Evolutionary conservation across 2,329 filamentous ascomycete species (phyloP).

Genomic region (Salinomyces thailandicus): DNA sequence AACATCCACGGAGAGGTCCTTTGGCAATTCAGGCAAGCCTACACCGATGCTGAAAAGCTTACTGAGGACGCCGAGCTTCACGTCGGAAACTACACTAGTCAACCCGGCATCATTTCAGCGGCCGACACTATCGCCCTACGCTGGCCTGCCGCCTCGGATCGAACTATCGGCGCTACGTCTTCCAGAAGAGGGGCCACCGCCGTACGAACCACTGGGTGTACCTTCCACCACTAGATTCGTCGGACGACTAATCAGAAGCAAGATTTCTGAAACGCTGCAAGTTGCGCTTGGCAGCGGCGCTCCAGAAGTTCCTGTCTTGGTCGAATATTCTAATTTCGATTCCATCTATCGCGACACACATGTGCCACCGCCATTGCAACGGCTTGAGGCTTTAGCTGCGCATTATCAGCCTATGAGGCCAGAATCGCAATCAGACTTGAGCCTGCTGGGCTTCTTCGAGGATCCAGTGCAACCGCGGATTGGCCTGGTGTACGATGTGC

Average conservation of each 20-base stretch:
- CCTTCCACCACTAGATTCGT: slow-evolving; percentile 36
- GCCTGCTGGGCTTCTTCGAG: slow-evolving; percentile 61
- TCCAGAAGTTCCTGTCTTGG: slow-evolving; percentile 45
- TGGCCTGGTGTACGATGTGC: slow-evolving; percentile 65
- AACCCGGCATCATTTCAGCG: slow-evolving; percentile 24
- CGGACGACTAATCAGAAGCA: slow-evolving; percentile 28
- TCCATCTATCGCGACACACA: slow-evolving; percentile 37
- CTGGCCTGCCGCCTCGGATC: slow-evolving; percentile 34
- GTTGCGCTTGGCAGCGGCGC: slow-evolving; percentile 26
- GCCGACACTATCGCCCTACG: slow-evolving; percentile 23
- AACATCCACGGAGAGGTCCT: slow-evolving; percentile 5
- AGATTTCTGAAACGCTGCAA: slow-evolving; percentile 20
- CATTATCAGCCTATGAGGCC: slow-evolving; percentile 24
- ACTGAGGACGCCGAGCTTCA: slow-evolving; percentile 18
- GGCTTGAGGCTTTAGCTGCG: slow-evolving; percentile 32
- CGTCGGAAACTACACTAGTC: slow-evolving; percentile 34
- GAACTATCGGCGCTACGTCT: slow-evolving; percentile 33
- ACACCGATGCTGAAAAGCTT: slow-evolving; percentile 9
- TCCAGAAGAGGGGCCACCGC: slow-evolving; percentile 38
- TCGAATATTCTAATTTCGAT: slow-evolving; percentile 56
- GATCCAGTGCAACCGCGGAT: slow-evolving; percentile 59
- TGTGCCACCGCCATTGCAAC: slow-evolving; percentile 36
- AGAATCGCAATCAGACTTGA: slow-evolving; percentile 36
- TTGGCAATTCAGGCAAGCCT: slow-evolving; percentile 8
- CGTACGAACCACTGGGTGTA: slow-evolving; percentile 38